phyloP scores from a whole-genome alignment of 1,139 yeast genomes.

The Cylindricascospora bacillispora region DNA sequence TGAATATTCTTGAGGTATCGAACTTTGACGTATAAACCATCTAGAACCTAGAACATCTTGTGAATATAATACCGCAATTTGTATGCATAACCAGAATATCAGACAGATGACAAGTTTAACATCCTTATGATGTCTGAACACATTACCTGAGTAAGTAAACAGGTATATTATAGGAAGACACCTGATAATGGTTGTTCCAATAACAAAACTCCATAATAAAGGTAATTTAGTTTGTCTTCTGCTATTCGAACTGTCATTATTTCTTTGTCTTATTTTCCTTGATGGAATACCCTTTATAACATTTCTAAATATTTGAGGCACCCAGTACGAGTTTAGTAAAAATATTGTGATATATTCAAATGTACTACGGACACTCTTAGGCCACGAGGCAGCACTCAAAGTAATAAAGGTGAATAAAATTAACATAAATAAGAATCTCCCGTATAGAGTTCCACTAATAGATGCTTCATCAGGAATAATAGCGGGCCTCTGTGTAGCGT shows the following conservation, averaged over 20 bases:
- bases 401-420: constrained; percentile 48
- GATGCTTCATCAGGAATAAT: constrained; percentile 39
- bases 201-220: constrained; percentile 36
- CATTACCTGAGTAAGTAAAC: constrained; percentile 32
- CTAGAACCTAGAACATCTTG: constrained; percentile 68
- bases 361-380: constrained; percentile 37
- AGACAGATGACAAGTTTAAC: constrained; percentile 35
- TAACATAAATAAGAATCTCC: constrained; percentile 47
- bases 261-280: constrained; percentile 14
- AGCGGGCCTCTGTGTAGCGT: constrained; percentile 11
- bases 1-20: constrained; percentile 68
- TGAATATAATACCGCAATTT: constrained; percentile 40
- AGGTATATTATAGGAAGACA: constrained; percentile 54
- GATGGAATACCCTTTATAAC: constrained; percentile 32
- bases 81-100: constrained; percentile 42
- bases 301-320: constrained; percentile 82
- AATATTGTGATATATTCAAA: constrained; percentile 47
- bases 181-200: constrained; percentile 54
- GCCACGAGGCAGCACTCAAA: constrained; percentile 52
- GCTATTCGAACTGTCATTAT: constrained; percentile 5
- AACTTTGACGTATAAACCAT: constrained; percentile 65
- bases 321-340: constrained; percentile 61
- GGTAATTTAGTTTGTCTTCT: constrained; percentile 20
- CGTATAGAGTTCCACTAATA: constrained; percentile 47
- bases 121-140: constrained; percentile 49